phyloP scores from a whole-genome alignment of 257 asterid species.

The Fraxinus anomala region DNA sequence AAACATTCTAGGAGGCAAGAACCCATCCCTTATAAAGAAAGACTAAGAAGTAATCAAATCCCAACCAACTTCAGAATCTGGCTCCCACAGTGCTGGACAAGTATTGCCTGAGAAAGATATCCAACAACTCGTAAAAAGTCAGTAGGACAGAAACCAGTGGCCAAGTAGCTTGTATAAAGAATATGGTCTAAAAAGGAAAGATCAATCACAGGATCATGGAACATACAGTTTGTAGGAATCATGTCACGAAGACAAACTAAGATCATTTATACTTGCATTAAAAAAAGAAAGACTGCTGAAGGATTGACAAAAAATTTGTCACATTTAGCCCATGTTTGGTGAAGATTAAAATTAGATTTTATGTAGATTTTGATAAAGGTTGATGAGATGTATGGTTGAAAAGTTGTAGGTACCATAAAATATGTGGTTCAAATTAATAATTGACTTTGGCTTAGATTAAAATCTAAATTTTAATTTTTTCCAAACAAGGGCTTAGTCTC shows the following conservation, averaged over 20 bases:
- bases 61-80: neutral
- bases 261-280: neutral
- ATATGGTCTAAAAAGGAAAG: neutral
- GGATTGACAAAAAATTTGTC: neutral
- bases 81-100: slow-evolving; percentile 3
- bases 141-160: neutral
- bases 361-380: no score
- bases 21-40: neutral
- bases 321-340: neutral
- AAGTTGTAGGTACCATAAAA: no score
- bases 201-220: neutral
- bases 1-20: neutral
- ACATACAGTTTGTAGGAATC: neutral
- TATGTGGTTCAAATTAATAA: no score
- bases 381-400: no score
- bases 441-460: no score
- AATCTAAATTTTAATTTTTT: no score
- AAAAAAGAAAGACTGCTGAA: neutral
- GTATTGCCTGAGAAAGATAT: neutral
- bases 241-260: neutral
- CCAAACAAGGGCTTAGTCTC: neutral
- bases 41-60: neutral
- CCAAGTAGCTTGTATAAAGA: neutral
- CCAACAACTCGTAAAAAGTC: neutral
- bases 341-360: no score